These are phyloP conservation scores for Aureobasidium mangrovei DNA, from an alignment of 2,329 filamentous ascomycete species.

Conservation along the genomic window DNA sequence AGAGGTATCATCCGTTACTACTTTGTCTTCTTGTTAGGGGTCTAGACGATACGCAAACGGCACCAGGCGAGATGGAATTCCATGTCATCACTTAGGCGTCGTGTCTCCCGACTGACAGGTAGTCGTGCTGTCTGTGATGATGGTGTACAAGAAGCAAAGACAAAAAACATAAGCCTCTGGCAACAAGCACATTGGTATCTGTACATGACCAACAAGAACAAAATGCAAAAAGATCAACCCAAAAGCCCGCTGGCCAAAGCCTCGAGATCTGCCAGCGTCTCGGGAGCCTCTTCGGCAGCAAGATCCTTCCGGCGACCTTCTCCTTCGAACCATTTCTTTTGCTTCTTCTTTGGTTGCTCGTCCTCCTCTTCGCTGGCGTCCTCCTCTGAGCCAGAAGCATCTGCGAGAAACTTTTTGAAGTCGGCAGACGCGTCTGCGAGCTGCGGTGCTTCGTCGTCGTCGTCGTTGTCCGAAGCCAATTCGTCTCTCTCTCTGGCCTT, in stretches of 20 bases:
- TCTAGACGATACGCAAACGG: too few relatives aligned
- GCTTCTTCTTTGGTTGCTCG: slow-evolving; percentile 50
- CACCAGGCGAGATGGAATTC: too few relatives aligned
- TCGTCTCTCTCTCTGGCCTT: slow-evolving; percentile 53
- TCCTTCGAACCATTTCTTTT: slow-evolving; percentile 71
- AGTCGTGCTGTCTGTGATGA: too few relatives aligned
- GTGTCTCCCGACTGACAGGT: too few relatives aligned
- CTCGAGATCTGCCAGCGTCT: slow-evolving; percentile 73
- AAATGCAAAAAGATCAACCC: neutral
- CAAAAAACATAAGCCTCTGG: too few relatives aligned
- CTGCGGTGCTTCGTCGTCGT: slow-evolving; percentile 20
- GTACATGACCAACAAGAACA: too few relatives aligned
- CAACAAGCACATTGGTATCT: too few relatives aligned
- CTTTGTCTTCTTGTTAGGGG: too few relatives aligned
- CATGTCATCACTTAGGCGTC: too few relatives aligned
- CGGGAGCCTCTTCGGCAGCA: slow-evolving; percentile 53
- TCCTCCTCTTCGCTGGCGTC: slow-evolving; percentile 38
- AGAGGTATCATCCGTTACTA: too few relatives aligned
- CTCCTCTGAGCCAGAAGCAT: slow-evolving; percentile 22
- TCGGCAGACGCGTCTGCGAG: slow-evolving; percentile 3
- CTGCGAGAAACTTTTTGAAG: slow-evolving; percentile 17
- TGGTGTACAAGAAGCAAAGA: too few relatives aligned
- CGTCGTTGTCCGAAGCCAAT: slow-evolving; percentile 21
- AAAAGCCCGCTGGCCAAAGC: slow-evolving; percentile 65
- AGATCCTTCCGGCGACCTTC: slow-evolving; percentile 41